A percentile compares a stretch with the other conserved stretches of the same genome.
These are phyloP conservation scores for Rhizopogon vesiculosus DNA, from an alignment of 768 basidiomycete genomes.

Conservation along the genomic window DNA sequence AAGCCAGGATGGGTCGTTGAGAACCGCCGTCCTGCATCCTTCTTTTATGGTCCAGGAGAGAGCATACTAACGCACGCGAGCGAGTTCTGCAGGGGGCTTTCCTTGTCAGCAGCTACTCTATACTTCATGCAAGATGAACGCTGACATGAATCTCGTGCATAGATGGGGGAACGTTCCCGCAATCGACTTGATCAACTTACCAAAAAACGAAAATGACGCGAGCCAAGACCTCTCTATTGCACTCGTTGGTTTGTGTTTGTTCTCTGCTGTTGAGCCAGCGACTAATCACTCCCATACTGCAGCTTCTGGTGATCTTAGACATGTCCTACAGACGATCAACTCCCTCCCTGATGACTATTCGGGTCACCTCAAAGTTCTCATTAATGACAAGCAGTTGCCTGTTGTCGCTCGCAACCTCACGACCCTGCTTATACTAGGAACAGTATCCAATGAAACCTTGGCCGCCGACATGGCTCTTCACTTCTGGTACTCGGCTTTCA, in stretches of 20 bases:
- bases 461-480: slow-evolving; percentile 43
- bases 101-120: slow-evolving; percentile 14
- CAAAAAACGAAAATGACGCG: slow-evolving; percentile 16
- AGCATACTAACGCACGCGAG: slow-evolving; percentile 9
- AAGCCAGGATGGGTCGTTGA: slow-evolving; percentile 18
- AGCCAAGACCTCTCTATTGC: slow-evolving; percentile 18
- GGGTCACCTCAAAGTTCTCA: slow-evolving; percentile 33
- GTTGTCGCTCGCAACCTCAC: slow-evolving; percentile 37
- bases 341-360: slow-evolving; percentile 35
- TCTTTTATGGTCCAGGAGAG: slow-evolving; percentile 9
- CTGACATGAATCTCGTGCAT: background rate
- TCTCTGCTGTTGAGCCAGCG: background rate
- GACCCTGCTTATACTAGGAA: slow-evolving; percentile 37
- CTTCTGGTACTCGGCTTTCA: slow-evolving; percentile 43
- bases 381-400: slow-evolving; percentile 38
- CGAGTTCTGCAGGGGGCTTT: slow-evolving; percentile 24
- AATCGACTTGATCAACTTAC: slow-evolving; percentile 24
- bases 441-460: slow-evolving; percentile 21
- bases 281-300: background rate
- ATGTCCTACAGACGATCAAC: slow-evolving; percentile 40
- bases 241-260: slow-evolving; percentile 16
- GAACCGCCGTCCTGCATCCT: slow-evolving; percentile 17
- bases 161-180: slow-evolving; percentile 34
- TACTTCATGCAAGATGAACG: background rate
- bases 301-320: slow-evolving; percentile 49